A percentile compares a stretch with the other conserved stretches of the same genome.
These are phyloP conservation scores for Nakaseomyces delphensis DNA, from an alignment of 1,139 yeast genomes.

Conservation along the genomic window DNA sequence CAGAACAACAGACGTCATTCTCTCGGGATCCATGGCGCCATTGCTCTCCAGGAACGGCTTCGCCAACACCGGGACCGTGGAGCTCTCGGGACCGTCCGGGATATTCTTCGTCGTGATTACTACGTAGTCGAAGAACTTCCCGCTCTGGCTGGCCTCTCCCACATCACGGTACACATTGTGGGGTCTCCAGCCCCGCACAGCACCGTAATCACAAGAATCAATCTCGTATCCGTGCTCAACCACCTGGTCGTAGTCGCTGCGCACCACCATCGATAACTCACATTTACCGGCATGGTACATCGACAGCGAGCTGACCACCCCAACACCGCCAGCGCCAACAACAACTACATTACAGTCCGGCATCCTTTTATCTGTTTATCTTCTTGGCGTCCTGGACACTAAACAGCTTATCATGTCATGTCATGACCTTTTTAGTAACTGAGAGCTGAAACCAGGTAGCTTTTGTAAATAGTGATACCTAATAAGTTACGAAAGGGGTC, in stretches of 20 bases:
- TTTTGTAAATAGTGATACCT: too few species aligned
- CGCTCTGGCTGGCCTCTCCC: conserved; percentile 36
- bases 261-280: conserved; percentile 42
- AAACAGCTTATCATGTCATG: too few species aligned
- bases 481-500: too few species aligned
- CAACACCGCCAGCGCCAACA: conserved; percentile 55
- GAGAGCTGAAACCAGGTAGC: too few species aligned
- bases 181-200: conserved; percentile 43
- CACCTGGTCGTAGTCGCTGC: conserved; percentile 47
- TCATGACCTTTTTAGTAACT: too few species aligned
- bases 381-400: background rate
- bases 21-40: conserved; percentile 10
- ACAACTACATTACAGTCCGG: conserved; percentile 28
- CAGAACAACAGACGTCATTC: conserved; percentile 38
- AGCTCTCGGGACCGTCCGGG: conserved; percentile 40
- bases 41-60: conserved; percentile 38
- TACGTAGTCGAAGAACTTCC: conserved; percentile 43
- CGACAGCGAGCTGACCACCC: conserved; percentile 47
- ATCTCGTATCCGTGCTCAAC: conserved; percentile 39
- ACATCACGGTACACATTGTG: conserved; percentile 35
- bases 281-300: conserved; percentile 32
- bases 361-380: background rate
- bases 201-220: conserved; percentile 44
- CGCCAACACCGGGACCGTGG: conserved; percentile 40
- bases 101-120: conserved; percentile 49